phyloP scores from a whole-genome alignment of 495 filamentous ascomycete genomes.

The Jackrogersella minutella region DNA sequence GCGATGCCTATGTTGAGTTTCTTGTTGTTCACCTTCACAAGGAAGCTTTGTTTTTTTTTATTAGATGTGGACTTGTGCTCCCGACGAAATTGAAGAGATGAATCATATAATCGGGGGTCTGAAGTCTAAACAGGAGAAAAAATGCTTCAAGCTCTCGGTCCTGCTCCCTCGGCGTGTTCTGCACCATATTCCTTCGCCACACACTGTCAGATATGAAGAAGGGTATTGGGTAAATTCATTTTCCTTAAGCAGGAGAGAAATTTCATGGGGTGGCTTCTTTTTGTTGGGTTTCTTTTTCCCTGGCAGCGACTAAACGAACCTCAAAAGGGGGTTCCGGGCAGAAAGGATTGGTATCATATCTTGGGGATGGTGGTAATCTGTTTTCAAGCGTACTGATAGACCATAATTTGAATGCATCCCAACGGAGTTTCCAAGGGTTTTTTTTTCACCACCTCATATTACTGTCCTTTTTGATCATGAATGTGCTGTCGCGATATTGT shows the following conservation, averaged over 20 bases:
- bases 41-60: conserved; percentile 1
- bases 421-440: conserved; percentile 34
- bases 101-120: not conserved
- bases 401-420: conserved; percentile 43
- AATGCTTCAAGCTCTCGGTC: not conserved
- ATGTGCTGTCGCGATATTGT: not conserved
- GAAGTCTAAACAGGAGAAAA: not conserved
- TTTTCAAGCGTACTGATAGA: conserved; percentile 37
- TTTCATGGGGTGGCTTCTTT: conserved; percentile 3
- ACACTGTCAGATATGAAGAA: not conserved
- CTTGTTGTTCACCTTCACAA: conserved; percentile 5
- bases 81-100: conserved; percentile 24
- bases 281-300: not conserved
- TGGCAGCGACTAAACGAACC: conserved; percentile 13
- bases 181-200: not conserved
- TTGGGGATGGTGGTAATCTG: conserved; percentile 35
- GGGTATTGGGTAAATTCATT: not conserved
- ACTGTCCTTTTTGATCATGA: not conserved
- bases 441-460: conserved; percentile 15
- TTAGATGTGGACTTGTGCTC: not conserved
- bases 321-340: conserved; percentile 23
- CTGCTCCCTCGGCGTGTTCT: not conserved
- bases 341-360: conserved; percentile 26
- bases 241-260: conserved; percentile 9
- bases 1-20: conserved; percentile 15